Conservation (phyloP, 192 early-diverging fungal species). For the Helicostylum pulchrum region DNA sequence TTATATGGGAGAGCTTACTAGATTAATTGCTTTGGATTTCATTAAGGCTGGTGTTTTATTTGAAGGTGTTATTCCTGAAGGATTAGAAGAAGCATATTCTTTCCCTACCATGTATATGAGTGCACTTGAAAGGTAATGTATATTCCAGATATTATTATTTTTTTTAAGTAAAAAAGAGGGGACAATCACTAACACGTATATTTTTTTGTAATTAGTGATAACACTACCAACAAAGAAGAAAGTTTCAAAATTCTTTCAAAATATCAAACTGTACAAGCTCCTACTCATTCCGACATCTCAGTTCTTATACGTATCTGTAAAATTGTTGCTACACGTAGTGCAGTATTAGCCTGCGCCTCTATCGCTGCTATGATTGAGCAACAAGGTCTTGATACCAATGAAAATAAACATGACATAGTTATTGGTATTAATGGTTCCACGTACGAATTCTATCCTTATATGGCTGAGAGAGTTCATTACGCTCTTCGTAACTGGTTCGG, state of each 20-base stretch:
- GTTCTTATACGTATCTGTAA: slow-evolving; percentile 66
- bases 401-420: slow-evolving; percentile 49
- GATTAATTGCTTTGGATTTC: slow-evolving; percentile 77
- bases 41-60: slow-evolving; percentile 75
- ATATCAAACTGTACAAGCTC: no score
- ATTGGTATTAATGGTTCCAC: slow-evolving; percentile 91
- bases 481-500: slow-evolving; percentile 74
- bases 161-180: no score
- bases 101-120: slow-evolving; percentile 45
- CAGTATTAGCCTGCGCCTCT: slow-evolving; percentile 74
- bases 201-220: no score
- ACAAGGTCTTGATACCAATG: slow-evolving; percentile 13
- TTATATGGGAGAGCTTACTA: slow-evolving; percentile 89
- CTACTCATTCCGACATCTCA: slow-evolving; percentile 46
- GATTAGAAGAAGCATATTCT: slow-evolving; percentile 54
- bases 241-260: no score
- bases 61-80: slow-evolving; percentile 54
- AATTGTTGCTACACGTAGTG: slow-evolving; percentile 79
- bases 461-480: slow-evolving; percentile 71
- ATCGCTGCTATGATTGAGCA: slow-evolving; percentile 53
- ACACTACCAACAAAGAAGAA: no score
- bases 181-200: slow-evolving; percentile 38
- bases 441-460: slow-evolving; percentile 87
- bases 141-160: slow-evolving; percentile 13
- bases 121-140: slow-evolving; percentile 43